Evolutionary conservation across 2,329 filamentous ascomycete genomes (phyloP), one percentile per base, ranked within the genome.

Genomic region (Coniochaeta ligniaria): DNA sequence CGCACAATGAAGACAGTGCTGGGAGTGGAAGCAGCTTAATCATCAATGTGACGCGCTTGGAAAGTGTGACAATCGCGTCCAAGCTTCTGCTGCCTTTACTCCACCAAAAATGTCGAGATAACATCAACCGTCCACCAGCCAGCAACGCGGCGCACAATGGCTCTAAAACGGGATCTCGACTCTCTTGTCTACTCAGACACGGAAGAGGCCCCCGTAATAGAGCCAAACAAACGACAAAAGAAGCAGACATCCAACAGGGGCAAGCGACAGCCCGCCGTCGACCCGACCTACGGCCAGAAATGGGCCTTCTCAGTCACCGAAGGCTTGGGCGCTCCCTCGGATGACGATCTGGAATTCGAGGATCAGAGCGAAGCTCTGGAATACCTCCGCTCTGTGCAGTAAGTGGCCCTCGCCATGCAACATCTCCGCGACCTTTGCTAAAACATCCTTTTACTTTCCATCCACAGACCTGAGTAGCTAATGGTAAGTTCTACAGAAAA

Each of bases 371-470:
- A 90, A 72, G 88, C 88, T 1, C 75, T 91, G 67, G 85, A 84
- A 58, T 92, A 92, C 74, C 73, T 92, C 62, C 81, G 80, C 66
- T 85, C 87, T 72, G 89, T 92, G 60, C 82, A 88, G 88, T 91
- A 78, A 81, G 82, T 57, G 70, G 59, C 35, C 36, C 56, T 17
- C 38, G 2, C 16, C 31, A 24, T 24, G 54, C 47, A 38, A 26
- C 50, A 52, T 26, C 36, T 31, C 26, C 24, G 38, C 52, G 24
- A 20, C n/a, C 38, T 60, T 66, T 68, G 68, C 72, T 73, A 71
- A 74, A 65, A 62, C 64, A 63, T 63, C 58, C 58, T 57, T 56
- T 62, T 50, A 59, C 47, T 43, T 59, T 58, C 60, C 61, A 17
- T 24, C 22, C 28, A 59, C 38, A 64, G 59, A 61, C 3, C 59